Conservation (phyloP, 306 rosid species). For the Dalbergia oliveri region DNA sequence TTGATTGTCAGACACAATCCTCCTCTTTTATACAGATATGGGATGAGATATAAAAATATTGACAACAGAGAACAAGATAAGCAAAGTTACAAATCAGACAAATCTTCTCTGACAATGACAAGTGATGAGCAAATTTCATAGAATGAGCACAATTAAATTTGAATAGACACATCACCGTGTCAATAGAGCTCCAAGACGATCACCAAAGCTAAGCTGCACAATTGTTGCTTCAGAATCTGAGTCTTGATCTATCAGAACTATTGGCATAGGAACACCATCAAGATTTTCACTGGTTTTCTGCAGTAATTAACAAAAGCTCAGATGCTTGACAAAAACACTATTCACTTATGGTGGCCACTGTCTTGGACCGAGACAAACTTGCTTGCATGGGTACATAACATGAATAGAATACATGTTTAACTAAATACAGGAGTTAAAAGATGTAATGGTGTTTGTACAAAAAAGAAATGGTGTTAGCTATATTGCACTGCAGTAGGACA, state of each 20-base stretch:
- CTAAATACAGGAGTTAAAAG: constrained; percentile 2
- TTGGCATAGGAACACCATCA: constrained; percentile 79
- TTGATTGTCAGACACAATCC: not conserved
- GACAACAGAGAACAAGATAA: not conserved
- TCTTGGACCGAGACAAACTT: constrained; percentile 16
- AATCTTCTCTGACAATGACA: constrained; percentile 24
- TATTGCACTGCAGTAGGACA: not conserved
- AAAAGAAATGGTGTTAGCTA: not conserved
- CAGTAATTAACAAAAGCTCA: constrained; percentile 47
- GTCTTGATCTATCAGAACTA: constrained; percentile 86
- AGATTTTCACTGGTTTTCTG: constrained; percentile 62
- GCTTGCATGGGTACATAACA: constrained; percentile 11
- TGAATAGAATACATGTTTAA: constrained; percentile 24
- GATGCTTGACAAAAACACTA: constrained; percentile 31
- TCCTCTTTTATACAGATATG: not conserved
- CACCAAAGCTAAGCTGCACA: constrained; percentile 94
- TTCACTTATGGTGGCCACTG: constrained; percentile 3
- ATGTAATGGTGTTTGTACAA: not conserved
- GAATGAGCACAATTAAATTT: constrained; percentile 39
- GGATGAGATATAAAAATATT: not conserved
- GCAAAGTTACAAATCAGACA: not conserved
- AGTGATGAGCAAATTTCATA: not conserved
- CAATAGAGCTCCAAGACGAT: constrained; percentile 98
- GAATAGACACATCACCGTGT: constrained; percentile 71
- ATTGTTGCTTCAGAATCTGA: constrained; percentile 85